These are phyloP conservation scores for Prototheca stagnorum DNA, from an alignment of 163 green algal species.

Conservation along the genomic window DNA sequence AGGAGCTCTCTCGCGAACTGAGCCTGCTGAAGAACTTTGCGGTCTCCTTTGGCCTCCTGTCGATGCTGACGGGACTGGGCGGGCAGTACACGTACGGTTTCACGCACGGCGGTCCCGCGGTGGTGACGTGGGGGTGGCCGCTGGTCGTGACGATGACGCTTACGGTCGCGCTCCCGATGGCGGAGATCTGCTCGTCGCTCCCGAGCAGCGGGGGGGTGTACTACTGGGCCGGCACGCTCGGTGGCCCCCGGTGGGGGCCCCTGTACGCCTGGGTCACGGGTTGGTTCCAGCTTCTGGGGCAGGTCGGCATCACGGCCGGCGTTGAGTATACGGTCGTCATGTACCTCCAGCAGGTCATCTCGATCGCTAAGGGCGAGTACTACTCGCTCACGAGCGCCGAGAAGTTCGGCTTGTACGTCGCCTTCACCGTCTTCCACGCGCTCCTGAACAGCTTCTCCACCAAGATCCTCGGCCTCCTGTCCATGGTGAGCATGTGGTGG, in stretches of 20 bases:
- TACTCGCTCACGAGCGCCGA: neutral
- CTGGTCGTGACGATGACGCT: slow-evolving; percentile 16
- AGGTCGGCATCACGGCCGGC: slow-evolving; percentile 20
- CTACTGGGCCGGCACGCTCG: slow-evolving; percentile 17
- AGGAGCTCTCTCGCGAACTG: slow-evolving; percentile 17
- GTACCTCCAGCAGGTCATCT: slow-evolving; percentile 6
- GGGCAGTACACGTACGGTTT: slow-evolving; percentile 16
- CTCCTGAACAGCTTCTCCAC: slow-evolving; percentile 15
- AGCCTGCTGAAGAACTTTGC: slow-evolving; percentile 25
- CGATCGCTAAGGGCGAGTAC: neutral
- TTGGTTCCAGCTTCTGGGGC: slow-evolving; percentile 21
- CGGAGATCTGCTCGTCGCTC: slow-evolving; percentile 19
- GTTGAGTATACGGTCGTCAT: slow-evolving; percentile 19
- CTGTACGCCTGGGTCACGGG: slow-evolving; percentile 10
- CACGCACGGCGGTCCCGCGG: slow-evolving; percentile 14
- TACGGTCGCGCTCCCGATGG: slow-evolving; percentile 15
- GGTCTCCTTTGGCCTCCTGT: slow-evolving; percentile 20
- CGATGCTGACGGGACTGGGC: slow-evolving; percentile 17
- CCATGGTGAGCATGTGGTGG: slow-evolving; percentile 15
- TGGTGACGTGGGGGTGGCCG: slow-evolving; percentile 14
- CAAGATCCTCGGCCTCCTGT: slow-evolving; percentile 14
- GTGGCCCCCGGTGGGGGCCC: slow-evolving; percentile 4
- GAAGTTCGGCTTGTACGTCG: slow-evolving; percentile 7
- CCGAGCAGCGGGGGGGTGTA: slow-evolving; percentile 20
- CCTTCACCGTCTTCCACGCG: slow-evolving; percentile 12